Percentiles rank a stretch among this genome's conserved stretches.
phyloP scores from a whole-genome alignment of 169 alveolate species.

The Perkinsus chesapeaki region DNA sequence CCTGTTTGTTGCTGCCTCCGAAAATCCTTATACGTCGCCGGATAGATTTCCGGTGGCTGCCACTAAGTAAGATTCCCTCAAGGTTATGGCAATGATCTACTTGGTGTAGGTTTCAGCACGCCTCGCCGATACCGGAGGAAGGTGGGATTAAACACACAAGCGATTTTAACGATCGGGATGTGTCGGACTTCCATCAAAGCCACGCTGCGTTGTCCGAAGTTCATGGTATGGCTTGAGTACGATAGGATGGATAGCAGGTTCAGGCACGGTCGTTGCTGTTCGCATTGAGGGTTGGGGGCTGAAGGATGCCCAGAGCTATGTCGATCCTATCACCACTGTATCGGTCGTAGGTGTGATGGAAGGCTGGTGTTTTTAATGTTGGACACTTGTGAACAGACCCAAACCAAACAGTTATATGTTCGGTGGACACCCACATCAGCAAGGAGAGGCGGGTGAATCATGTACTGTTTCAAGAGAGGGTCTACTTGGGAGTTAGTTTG shows the following conservation, averaged over 20 bases:
- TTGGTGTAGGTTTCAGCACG: neutral
- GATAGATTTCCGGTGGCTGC: neutral
- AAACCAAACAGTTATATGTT: neutral
- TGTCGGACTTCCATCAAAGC: neutral
- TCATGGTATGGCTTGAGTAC: neutral
- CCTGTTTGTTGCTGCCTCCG: neutral
- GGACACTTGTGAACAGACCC: neutral
- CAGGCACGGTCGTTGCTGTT: constrained; percentile 6
- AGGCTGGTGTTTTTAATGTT: neutral
- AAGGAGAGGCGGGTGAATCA: neutral
- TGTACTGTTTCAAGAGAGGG: neutral
- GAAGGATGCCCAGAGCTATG: constrained; percentile 35
- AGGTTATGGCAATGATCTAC: neutral
- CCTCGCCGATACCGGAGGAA: neutral
- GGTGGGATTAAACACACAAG: neutral
- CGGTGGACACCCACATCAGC: neutral
- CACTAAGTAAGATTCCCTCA: neutral
- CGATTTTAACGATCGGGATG: neutral
- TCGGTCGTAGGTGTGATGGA: constrained; percentile 13
- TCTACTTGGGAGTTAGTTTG: constrained; percentile 20
- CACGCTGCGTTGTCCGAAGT: neutral
- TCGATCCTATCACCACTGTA: constrained; percentile 27
- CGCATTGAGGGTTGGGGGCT: constrained; percentile 22
- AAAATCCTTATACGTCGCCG: neutral
- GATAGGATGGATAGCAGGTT: neutral